These are phyloP conservation scores for Sugiyamaella valdiviana DNA, from an alignment of 805 yeast species.

Conservation along the genomic window DNA sequence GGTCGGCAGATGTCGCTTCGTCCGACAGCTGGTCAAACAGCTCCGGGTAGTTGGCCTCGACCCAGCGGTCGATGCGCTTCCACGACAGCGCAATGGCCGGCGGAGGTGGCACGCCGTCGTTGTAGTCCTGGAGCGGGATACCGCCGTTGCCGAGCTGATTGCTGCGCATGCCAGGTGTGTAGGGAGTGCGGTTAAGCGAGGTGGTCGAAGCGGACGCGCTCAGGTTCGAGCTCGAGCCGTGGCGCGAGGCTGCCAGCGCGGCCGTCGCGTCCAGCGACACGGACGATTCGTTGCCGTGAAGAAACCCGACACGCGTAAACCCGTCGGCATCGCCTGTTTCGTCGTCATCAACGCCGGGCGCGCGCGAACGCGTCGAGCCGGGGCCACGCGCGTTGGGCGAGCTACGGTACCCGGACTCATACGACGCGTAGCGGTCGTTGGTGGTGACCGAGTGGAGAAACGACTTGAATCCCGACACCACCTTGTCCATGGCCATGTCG, in stretches of 20 bases:
- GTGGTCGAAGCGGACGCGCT: slow-evolving; percentile 16
- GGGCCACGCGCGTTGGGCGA: slow-evolving; percentile 12
- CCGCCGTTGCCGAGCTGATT: slow-evolving; percentile 30
- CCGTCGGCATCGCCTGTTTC: slow-evolving; percentile 14
- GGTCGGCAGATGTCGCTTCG: slow-evolving; percentile 74
- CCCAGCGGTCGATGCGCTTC: slow-evolving; percentile 85
- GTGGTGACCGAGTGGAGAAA: slow-evolving; percentile 36
- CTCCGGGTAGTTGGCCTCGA: slow-evolving; percentile 72
- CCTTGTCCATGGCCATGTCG: slow-evolving; percentile 30
- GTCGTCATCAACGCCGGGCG: slow-evolving; percentile 3
- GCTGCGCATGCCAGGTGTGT: slow-evolving; percentile 33
- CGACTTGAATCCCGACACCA: slow-evolving; percentile 27
- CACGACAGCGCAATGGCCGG: slow-evolving; percentile 70
- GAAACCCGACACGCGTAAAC: slow-evolving; percentile 15
- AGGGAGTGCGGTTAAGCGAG: slow-evolving; percentile 21
- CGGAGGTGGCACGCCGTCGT: slow-evolving; percentile 55
- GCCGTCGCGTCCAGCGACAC: slow-evolving; percentile 13
- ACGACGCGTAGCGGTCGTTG: slow-evolving; percentile 35
- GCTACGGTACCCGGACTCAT: slow-evolving; percentile 22
- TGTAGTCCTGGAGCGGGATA: slow-evolving; percentile 34
- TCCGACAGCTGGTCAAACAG: slow-evolving; percentile 68
- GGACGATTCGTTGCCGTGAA: slow-evolving; percentile 14
- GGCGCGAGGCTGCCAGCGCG: slow-evolving; percentile 8
- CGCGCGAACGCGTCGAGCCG: slow-evolving; percentile 1
- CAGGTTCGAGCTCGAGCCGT: slow-evolving; percentile 16